Conservation (phyloP, 2,329 filamentous ascomycete genomes). For the Boeremia lycopersici region DNA sequence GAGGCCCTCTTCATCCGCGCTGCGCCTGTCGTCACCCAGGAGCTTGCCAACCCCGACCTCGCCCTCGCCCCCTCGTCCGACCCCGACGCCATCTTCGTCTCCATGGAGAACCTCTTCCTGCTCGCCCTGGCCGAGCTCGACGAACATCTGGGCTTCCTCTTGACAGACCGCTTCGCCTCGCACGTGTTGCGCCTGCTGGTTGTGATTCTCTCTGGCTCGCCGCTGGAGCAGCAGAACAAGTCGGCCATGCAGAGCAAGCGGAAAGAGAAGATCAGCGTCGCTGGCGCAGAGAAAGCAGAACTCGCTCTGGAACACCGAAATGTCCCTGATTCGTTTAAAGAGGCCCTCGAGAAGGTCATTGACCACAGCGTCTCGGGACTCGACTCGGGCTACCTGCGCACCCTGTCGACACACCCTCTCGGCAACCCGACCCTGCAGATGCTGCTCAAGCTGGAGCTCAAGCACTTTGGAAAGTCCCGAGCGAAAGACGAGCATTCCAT, state of each 20-base stretch:
- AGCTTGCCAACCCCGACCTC: constrained; percentile 61
- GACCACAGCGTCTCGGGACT: constrained; percentile 74
- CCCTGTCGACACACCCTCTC: constrained; percentile 85
- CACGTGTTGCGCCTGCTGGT: constrained; percentile 87
- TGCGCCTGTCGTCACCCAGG: constrained; percentile 77
- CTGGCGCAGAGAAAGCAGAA: constrained; percentile 55
- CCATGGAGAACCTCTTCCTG: constrained; percentile 86
- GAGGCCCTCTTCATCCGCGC: constrained; percentile 88
- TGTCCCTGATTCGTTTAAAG: constrained; percentile 79
- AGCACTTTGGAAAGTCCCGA: constrained; percentile 70
- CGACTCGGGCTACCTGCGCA: constrained; percentile 78
- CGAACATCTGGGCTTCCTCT: constrained; percentile 77
- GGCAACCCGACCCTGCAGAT: constrained; percentile 94
- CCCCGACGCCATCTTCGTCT: constrained; percentile 59
- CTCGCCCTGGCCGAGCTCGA: constrained; percentile 86
- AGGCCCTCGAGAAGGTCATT: constrained; percentile 82
- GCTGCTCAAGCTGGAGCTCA: constrained; percentile 83
- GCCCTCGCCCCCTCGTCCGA: constrained; percentile 52
- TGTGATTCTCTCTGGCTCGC: constrained; percentile 81
- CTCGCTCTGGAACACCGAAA: constrained; percentile 49
- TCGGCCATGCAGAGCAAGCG: constrained; percentile 87
- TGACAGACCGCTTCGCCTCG: constrained; percentile 89
- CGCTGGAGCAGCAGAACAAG: constrained; percentile 69
- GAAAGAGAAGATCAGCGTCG: constrained; percentile 77
- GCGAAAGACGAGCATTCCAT: constrained; percentile 71